phyloP scores from a whole-genome alignment of 306 rosid genomes.

The Gastrolobium bilobum region DNA sequence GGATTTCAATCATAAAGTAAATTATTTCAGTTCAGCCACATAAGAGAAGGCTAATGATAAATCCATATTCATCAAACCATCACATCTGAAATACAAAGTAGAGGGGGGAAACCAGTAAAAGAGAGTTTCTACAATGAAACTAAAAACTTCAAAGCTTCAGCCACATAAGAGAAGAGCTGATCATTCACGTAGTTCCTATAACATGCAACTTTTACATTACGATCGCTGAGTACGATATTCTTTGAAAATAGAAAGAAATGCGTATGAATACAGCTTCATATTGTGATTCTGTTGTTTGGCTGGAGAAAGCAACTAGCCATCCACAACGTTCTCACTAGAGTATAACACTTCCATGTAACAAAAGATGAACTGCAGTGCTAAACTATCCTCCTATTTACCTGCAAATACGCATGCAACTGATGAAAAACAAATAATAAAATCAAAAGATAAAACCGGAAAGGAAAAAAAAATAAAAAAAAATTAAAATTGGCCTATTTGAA shows the following conservation, averaged over 20 bases:
- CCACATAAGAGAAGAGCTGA: constrained; percentile 49
- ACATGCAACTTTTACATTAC: constrained; percentile 47
- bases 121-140: constrained; percentile 45
- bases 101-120: constrained; percentile 43
- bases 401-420: constrained; percentile 40
- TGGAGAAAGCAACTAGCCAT: constrained; percentile 56
- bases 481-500: no score
- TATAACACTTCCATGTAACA: constrained; percentile 42
- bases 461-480: background rate
- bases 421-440: constrained; percentile 7
- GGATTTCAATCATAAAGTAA: constrained; percentile 36
- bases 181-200: constrained; percentile 41
- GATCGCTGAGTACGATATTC: constrained; percentile 41
- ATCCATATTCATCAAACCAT: constrained; percentile 4
- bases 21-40: constrained; percentile 39
- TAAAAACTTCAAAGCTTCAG: constrained; percentile 45
- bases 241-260: constrained; percentile 47
- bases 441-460: constrained; percentile 13
- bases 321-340: constrained; percentile 38
- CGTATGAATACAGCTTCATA: constrained; percentile 48
- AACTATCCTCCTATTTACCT: constrained; percentile 57
- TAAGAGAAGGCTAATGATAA: constrained; percentile 29
- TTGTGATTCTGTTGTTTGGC: constrained; percentile 57
- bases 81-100: constrained; percentile 32
- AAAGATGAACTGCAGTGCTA: constrained; percentile 46